A percentile compares a stretch with the other conserved stretches of the same genome.
Evolutionary conservation across 2,329 filamentous ascomycete genomes (phyloP).

Genomic region (Paradendryphiella salina): DNA sequence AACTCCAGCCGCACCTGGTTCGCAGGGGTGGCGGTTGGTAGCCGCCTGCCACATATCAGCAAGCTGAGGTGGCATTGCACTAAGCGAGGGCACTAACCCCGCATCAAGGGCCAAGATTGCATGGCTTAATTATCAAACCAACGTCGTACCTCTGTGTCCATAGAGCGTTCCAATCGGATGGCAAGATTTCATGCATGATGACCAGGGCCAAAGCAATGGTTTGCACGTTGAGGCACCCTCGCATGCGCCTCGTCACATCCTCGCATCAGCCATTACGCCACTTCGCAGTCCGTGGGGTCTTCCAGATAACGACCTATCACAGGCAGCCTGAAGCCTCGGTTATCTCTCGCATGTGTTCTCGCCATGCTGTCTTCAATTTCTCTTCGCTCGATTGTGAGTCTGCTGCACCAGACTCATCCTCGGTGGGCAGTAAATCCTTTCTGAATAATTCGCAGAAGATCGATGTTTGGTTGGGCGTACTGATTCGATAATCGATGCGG

Average conservation of each 20-base stretch:
- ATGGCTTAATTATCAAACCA: no score
- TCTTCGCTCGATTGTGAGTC: neutral
- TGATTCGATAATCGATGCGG: slow-evolving; percentile 3
- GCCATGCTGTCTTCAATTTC: slow-evolving; percentile 1
- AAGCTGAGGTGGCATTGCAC: neutral
- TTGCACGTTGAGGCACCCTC: no score
- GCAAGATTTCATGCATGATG: no score
- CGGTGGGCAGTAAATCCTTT: neutral
- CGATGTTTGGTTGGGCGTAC: neutral
- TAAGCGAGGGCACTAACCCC: neutral
- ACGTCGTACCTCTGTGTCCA: no score
- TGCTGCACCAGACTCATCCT: neutral
- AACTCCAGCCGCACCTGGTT: neutral
- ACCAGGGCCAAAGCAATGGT: no score
- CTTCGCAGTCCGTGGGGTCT: neutral
- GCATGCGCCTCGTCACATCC: no score
- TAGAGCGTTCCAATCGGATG: no score
- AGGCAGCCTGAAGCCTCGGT: slow-evolving; percentile 6
- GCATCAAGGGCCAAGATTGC: no score
- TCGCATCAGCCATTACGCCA: no score
- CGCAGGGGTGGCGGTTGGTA: neutral
- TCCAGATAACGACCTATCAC: neutral
- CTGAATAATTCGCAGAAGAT: neutral
- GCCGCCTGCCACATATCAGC: neutral
- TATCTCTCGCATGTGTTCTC: slow-evolving; percentile 1